phyloP scores from a whole-genome alignment of 352 stramenopile species.

The Globisporangium recalcitrans region DNA sequence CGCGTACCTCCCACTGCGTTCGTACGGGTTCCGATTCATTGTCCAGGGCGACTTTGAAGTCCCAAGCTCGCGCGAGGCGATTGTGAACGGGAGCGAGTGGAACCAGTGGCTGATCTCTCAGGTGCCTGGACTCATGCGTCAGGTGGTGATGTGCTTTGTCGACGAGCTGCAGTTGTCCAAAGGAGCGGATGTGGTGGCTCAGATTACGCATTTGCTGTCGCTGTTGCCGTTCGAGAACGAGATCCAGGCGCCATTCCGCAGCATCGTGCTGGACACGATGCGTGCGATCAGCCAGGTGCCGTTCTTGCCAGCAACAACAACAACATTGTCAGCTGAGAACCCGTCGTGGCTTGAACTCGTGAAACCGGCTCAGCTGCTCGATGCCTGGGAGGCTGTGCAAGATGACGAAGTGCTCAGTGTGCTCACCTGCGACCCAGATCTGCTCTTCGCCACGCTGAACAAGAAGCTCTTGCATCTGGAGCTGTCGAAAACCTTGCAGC shows the following conservation, averaged over 20 bases:
- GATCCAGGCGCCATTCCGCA: slow-evolving; percentile 64
- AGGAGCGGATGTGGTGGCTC: slow-evolving; percentile 8
- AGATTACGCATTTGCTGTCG: slow-evolving; percentile 34
- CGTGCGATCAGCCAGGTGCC: slow-evolving; percentile 43
- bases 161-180: slow-evolving; percentile 5
- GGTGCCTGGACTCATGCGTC: slow-evolving; percentile 46
- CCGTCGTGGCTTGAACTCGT: slow-evolving; percentile 12
- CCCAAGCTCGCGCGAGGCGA: slow-evolving; percentile 78
- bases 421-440: slow-evolving; percentile 14
- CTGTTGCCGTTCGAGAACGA: slow-evolving; percentile 67
- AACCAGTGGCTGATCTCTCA: slow-evolving; percentile 85
- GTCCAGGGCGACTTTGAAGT: slow-evolving; percentile 86
- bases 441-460: slow-evolving; percentile 28
- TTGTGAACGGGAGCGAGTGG: slow-evolving; percentile 80
- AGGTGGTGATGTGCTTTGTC: slow-evolving; percentile 19
- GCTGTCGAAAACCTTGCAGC: slow-evolving; percentile 32
- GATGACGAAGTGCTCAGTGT: slow-evolving; percentile 17
- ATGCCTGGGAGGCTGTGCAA: slow-evolving; percentile 28
- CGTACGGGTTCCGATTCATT: slow-evolving; percentile 83
- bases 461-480: slow-evolving; percentile 50
- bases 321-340: neutral
- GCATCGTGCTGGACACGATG: slow-evolving; percentile 54
- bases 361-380: slow-evolving; percentile 39
- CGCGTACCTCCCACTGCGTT: slow-evolving; percentile 74
- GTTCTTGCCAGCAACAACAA: slow-evolving; percentile 29